Base-by-base conservation (phyloP, 2,329 filamentous ascomycete species). In the Graphilbum sp. region DNA sequence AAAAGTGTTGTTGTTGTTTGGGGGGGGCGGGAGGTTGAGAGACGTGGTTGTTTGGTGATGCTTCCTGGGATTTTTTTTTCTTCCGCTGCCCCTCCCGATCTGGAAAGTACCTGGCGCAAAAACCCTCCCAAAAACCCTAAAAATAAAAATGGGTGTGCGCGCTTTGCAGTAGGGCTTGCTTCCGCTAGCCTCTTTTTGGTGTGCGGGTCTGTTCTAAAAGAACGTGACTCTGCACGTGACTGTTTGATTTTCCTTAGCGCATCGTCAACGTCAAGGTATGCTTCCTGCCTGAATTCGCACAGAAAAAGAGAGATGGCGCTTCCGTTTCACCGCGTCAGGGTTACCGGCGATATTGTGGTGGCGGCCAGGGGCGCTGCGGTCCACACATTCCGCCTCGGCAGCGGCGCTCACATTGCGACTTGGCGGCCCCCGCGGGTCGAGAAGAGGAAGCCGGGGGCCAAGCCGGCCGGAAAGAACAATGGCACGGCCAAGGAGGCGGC, bases 301-400 rank as follows among this genome's bases (percentile, higher is more conserved):
- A n/a, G n/a, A n/a, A n/a, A n/a, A n/a, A n/a, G 7, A 11, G 31
- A 18, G 10, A 47, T 47, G 45, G 34, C 36, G 5, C 36, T 70
- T 41, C 77, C 79, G n/a, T 80, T 80, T 49, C 79, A 79, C 48
- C 69, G 72, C 47, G 56, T 84, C 34, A 61, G 60, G 36, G 54
- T 57, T 27, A 63, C 66, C 45, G 68, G 68, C 34, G 55, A 66
- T 46, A 57, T 80, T 17, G 56, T 95, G 16, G 67, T 92, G 47
- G 81, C 79, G 29, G 81, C 83, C 20, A 75, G 76, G 43, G 84
- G 83, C 13, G 70, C 77, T 35, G 72, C 67, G 48, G 71, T 95
- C 38, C 70, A 83, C 50, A 71, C 74, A 3, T 79, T 84, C 53
- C 65, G 64, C 50, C 58, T 76, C 7, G 50, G 60, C n/a, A 63